phyloP scores from a whole-genome alignment of 352 stramenopile genomes.

The Pythium dissotocum region DNA sequence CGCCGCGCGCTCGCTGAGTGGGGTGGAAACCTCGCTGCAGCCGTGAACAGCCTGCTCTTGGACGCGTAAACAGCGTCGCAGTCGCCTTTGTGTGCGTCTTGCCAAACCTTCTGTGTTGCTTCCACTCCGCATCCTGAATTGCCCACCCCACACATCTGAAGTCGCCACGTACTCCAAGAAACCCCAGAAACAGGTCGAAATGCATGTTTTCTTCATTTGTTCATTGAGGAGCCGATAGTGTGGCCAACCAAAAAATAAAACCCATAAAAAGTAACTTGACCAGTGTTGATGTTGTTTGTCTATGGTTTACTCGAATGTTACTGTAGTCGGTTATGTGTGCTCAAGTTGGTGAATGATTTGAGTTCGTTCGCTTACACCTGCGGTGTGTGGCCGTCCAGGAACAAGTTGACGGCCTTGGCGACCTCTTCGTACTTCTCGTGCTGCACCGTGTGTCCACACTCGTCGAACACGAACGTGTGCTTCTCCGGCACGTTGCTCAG shows the following conservation, averaged over 20 bases:
- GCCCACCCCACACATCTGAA: neutral
- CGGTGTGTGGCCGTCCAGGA: constrained; percentile 32
- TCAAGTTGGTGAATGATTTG: neutral
- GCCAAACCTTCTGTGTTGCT: neutral
- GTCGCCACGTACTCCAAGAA: neutral
- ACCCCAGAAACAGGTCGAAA: neutral
- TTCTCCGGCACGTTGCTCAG: constrained; percentile 37
- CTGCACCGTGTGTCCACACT: constrained; percentile 73
- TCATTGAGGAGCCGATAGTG: neutral
- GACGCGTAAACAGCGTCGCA: constrained; percentile 21
- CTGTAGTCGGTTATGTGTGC: neutral
- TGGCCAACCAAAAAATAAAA: neutral
- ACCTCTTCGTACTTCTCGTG: constrained; percentile 61
- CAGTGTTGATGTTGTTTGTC: no score
- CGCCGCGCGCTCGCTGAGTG: constrained; percentile 40
- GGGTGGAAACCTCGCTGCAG: constrained; percentile 48
- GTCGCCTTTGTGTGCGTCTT: neutral
- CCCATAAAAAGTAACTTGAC: neutral
- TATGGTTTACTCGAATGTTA: neutral
- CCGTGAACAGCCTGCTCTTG: constrained; percentile 50
- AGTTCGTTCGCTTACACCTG: neutral
- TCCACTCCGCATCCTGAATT: neutral
- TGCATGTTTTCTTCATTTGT: neutral
- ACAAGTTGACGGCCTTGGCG: constrained; percentile 64
- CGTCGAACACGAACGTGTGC: constrained; percentile 49